These are phyloP conservation scores for Coemansia biformis DNA, from an alignment of 192 early-diverging fungal genomes.

Conservation along the genomic window DNA sequence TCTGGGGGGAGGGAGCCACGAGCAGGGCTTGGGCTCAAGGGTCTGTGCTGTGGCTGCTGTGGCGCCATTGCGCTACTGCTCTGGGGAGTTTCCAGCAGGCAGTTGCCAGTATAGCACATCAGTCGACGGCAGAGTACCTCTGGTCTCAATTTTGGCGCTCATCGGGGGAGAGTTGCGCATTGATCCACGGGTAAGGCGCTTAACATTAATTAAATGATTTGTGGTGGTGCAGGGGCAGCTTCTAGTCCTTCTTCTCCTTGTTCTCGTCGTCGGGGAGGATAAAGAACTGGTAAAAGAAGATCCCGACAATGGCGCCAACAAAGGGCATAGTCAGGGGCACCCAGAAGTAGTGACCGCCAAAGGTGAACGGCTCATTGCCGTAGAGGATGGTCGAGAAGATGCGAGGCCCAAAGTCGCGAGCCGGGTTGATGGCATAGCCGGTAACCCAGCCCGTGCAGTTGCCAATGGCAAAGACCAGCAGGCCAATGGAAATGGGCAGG, in stretches of 20 bases:
- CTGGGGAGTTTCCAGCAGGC: too few species aligned
- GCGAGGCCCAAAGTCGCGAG: constrained; percentile 75
- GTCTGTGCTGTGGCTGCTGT: too few species aligned
- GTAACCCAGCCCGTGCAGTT: constrained; percentile 62
- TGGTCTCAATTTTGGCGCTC: too few species aligned
- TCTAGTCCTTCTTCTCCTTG: constrained; percentile 44
- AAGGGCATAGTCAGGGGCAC: constrained; percentile 66
- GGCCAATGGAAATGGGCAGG: constrained; percentile 56
- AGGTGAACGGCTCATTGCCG: constrained; percentile 62
- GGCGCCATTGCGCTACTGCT: too few species aligned
- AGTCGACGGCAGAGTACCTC: too few species aligned
- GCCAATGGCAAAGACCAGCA: constrained; percentile 58
- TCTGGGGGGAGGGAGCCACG: too few species aligned
- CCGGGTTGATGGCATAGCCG: constrained; percentile 69
- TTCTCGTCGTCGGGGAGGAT: constrained; percentile 50
- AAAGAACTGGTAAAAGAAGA: constrained; percentile 57
- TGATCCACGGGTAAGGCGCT: too few species aligned
- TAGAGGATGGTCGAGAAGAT: constrained; percentile 65
- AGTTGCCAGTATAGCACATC: too few species aligned
- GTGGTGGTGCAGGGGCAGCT: too few species aligned
- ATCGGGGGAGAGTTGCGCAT: too few species aligned
- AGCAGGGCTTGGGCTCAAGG: too few species aligned
- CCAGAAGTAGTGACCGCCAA: constrained; percentile 64
- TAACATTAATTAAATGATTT: too few species aligned
- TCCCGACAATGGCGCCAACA: constrained; percentile 58